Conservation (phyloP, 2,329 filamentous ascomycete genomes). For the Epicoccum nigrum region DNA sequence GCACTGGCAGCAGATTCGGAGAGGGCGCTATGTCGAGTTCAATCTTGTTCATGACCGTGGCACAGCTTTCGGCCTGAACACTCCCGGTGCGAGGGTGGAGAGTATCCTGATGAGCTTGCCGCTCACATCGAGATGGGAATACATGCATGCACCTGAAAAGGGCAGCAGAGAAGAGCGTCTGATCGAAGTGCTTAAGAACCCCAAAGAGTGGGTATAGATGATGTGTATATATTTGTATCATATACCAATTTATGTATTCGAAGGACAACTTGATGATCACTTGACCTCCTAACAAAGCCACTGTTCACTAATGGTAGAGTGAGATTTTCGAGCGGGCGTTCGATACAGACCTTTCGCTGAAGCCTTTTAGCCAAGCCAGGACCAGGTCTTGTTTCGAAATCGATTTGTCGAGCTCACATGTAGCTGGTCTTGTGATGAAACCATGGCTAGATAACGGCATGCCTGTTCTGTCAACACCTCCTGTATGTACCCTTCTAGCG, state of each 20-base stretch:
- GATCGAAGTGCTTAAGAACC: slow-evolving; percentile 71
- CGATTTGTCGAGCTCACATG: too few relatives aligned
- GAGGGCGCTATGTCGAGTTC: slow-evolving; percentile 98
- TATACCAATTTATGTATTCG: background rate
- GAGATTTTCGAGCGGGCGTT: too few relatives aligned
- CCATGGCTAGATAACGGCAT: too few relatives aligned
- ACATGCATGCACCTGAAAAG: slow-evolving; percentile 86
- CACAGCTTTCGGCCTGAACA: slow-evolving; percentile 91
- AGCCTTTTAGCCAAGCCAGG: too few relatives aligned
- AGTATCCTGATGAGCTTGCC: slow-evolving; percentile 98
- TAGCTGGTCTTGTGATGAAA: too few relatives aligned
- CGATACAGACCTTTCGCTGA: too few relatives aligned
- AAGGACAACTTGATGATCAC: too few relatives aligned
- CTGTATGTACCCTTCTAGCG: too few relatives aligned
- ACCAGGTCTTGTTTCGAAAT: too few relatives aligned
- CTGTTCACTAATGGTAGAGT: too few relatives aligned
- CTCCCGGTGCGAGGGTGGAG: slow-evolving; percentile 88
- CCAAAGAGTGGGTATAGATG: slow-evolving; percentile 62
- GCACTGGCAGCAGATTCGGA: slow-evolving; percentile 92
- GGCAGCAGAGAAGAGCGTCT: slow-evolving; percentile 79
- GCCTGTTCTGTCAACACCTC: too few relatives aligned
- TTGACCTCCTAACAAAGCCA: too few relatives aligned
- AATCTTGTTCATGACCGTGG: slow-evolving; percentile 97
- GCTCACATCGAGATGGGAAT: slow-evolving; percentile 89
- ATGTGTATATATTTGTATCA: slow-evolving; percentile 1